Percentiles rank a stretch among this genome's conserved stretches.
These are phyloP conservation scores for Erysimum pusillum DNA, from an alignment of 441 rosid genomes.

Conservation along the genomic window DNA sequence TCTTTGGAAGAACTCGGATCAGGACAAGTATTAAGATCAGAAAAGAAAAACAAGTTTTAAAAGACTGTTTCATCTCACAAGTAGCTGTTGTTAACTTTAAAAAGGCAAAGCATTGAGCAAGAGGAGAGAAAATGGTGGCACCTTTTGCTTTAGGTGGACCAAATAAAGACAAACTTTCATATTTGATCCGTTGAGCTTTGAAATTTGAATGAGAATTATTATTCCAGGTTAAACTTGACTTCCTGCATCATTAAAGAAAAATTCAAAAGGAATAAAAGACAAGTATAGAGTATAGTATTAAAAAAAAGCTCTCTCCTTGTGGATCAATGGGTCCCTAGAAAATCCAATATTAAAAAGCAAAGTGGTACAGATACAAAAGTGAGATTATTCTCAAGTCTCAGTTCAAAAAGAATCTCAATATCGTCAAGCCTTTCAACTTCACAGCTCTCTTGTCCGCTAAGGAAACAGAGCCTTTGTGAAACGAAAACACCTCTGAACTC, in stretches of 20 bases:
- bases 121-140: slow-evolving; percentile 33
- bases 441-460: neutral
- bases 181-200: slow-evolving; percentile 39
- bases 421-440: neutral
- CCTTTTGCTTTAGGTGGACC: slow-evolving; percentile 45
- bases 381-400: neutral
- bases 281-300: neutral
- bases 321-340: slow-evolving; percentile 17
- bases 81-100: slow-evolving; percentile 19
- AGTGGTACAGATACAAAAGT: neutral
- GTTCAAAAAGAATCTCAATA: neutral
- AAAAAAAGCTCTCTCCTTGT: neutral
- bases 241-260: slow-evolving; percentile 12
- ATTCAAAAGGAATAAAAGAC: neutral
- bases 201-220: slow-evolving; percentile 51
- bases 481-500: neutral
- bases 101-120: slow-evolving; percentile 25
- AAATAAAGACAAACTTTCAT: slow-evolving; percentile 32
- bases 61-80: slow-evolving; percentile 28
- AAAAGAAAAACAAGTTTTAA: neutral
- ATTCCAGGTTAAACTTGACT: slow-evolving; percentile 23
- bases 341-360: neutral
- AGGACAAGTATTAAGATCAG: slow-evolving; percentile 9
- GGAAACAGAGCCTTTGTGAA: neutral
- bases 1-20: slow-evolving; percentile 15